Base-by-base conservation (phyloP, 2,329 filamentous ascomycete genomes). In the Aspergillus sclerotialis region DNA sequence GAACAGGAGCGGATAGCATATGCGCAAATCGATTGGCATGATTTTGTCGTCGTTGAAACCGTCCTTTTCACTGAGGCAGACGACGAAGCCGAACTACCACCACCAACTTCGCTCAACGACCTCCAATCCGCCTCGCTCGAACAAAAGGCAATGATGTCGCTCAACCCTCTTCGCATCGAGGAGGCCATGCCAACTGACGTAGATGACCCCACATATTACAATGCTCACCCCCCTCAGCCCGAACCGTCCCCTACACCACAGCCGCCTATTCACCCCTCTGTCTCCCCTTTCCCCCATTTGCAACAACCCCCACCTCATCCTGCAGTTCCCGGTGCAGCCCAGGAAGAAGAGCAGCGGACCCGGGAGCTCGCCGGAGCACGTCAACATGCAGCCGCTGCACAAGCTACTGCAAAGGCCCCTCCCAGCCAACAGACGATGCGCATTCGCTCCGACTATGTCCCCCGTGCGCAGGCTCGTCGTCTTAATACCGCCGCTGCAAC, bases 11-110 rank as follows among this genome's bases (percentile, higher is more conserved):
- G 81, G 52, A 66, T 80, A 32, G 73, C 75, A 34, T 83, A 92
- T 60, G 83, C 84, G 1, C 83, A 92, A 50, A 92, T 98, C 43
- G 92, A 98, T 61, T 98, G 92, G 92, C 86, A 94, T 55, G 90
- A 96, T 57, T 98, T 98, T 51, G 82, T 90, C 21, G 84, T 98
- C 13, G 88, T 95, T 28, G 92, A 95, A 63, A 95, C 89, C 1
- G 89, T 98, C 35, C 72, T 87, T 11, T 98, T 98, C 61, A 88
- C 79, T 38, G 89, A 94, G 48, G 76, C 78, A 25, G 92, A 98
- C 58, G 89, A 95, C 47, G 76, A 84, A 43, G 78, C 80, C 24
- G 82, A 92, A 44, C 78, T 98, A 8, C 89, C 90, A 19, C 83
- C 89, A 2, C 92, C 92, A 1, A 92, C 87, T 4, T 88, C 83